Conservation (phyloP, 2,329 filamentous ascomycete genomes). For the Alternaria rosae region DNA sequence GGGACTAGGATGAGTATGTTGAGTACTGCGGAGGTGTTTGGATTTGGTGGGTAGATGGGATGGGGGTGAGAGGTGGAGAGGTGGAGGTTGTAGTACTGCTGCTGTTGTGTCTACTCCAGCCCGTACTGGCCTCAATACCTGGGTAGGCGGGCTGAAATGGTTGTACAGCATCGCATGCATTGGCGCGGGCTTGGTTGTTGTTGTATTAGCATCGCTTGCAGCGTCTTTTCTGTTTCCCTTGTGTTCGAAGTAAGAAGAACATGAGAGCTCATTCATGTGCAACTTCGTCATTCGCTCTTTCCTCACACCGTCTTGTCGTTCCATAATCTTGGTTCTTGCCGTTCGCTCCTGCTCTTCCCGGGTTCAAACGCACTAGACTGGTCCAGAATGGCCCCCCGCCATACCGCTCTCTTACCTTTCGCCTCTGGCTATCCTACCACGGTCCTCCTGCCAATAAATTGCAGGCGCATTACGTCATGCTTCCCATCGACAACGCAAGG, state of each 20-base stretch:
- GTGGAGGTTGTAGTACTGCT: neutral
- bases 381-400: fast-evolving
- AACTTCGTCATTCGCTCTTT: fast-evolving
- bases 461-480: neutral
- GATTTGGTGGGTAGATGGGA: conserved; percentile 73
- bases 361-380: neutral
- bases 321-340: neutral
- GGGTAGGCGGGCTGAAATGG: neutral
- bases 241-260: neutral
- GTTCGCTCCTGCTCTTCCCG: neutral
- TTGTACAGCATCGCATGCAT: neutral
- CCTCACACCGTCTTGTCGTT: neutral
- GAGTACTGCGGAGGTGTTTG: conserved; percentile 88
- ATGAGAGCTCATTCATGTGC: neutral
- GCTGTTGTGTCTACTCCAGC: no score
- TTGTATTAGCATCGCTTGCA: neutral
- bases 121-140: no score
- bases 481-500: neutral
- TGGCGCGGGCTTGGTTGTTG: neutral
- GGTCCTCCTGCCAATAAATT: neutral
- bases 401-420: neutral
- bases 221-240: neutral
- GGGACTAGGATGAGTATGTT: conserved; percentile 79
- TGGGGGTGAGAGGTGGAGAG: conserved; percentile 63
- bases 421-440: neutral